Base-by-base conservation (phyloP, 352 stramenopile genomes). In the Globisporangium nodosum region DNA sequence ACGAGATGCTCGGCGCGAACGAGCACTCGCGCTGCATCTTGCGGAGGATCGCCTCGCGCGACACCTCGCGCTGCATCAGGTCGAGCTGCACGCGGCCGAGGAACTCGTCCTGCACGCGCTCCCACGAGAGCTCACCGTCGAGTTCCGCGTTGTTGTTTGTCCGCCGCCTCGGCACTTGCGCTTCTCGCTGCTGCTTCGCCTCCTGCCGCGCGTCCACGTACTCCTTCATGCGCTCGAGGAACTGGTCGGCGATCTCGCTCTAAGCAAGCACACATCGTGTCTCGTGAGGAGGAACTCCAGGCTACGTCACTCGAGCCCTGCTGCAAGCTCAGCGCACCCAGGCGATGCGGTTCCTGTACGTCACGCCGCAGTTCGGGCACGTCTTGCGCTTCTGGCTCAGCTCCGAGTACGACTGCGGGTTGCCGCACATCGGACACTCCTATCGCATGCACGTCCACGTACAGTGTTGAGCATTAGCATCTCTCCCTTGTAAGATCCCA, bases 331-430 rank as follows among this genome's bases (percentile, higher is more conserved):
- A 7, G 31, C 45, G 45, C 48, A 88, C 81, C 81, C 81, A 92
- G 3, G 79, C 74, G 37, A 90, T 71, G 30, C 76, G 77, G 39
- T 65, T 82, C 56, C 73, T 77, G 66, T 92, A 92, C 11, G 72
- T 70, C 42, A 85, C 71, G 20, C 77, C 79, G 54, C 81, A 92
- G 53, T 92, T 92, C 18, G 79, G 81, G 45, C 79, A 92, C 33
- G 88, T 88, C 56, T 88, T 92, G 12, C 81, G 73, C 71, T 92
- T 92, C 49, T 92, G 81, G 3, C 76, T 80, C 24, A 90, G 70
- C 58, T 92, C 81, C 37, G 79, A 70, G 55, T 90, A 90, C 50
- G 79, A 90, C 54, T 92, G 81, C 20, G 76, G 64, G 35, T 86
- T 91, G 11, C 81, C 78, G 42, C 81, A 91, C 40, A 58, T 64